phyloP scores from a whole-genome alignment of 305 asterid genomes.

The Solanum aculeatissimum region DNA sequence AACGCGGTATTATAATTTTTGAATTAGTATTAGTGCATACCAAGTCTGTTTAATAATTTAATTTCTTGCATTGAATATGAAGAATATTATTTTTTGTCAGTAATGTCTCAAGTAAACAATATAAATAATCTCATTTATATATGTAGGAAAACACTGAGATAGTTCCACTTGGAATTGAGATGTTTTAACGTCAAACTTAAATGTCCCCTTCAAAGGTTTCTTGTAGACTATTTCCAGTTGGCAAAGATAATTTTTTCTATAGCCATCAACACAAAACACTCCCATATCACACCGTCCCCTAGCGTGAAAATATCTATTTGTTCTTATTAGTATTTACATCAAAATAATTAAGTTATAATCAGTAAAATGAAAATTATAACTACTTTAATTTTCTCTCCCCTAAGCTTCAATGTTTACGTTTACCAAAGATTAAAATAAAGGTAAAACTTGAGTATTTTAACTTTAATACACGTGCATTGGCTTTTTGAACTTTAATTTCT shows the following conservation, averaged over 20 bases:
- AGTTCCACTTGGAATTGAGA: neutral
- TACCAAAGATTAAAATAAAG: neutral
- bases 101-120: neutral
- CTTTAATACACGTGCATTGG: neutral
- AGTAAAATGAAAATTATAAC: neutral
- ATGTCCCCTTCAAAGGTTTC: neutral
- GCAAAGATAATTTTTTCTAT: neutral
- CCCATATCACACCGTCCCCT: too few species aligned
- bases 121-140: neutral
- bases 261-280: neutral
- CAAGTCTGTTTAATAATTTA: neutral
- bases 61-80: neutral
- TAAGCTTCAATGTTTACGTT: neutral
- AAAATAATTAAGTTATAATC: neutral
- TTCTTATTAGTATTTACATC: neutral
- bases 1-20: neutral
- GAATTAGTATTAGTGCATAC: neutral
- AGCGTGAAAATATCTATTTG: neutral
- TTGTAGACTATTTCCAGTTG: constrained; percentile 1
- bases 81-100: too few species aligned
- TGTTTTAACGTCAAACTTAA: neutral
- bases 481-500: neutral
- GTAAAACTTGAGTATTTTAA: neutral
- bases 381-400: too few species aligned
- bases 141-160: neutral